Base-by-base conservation (phyloP, 306 rosid genomes). In the Fragaria vesca region DNA sequence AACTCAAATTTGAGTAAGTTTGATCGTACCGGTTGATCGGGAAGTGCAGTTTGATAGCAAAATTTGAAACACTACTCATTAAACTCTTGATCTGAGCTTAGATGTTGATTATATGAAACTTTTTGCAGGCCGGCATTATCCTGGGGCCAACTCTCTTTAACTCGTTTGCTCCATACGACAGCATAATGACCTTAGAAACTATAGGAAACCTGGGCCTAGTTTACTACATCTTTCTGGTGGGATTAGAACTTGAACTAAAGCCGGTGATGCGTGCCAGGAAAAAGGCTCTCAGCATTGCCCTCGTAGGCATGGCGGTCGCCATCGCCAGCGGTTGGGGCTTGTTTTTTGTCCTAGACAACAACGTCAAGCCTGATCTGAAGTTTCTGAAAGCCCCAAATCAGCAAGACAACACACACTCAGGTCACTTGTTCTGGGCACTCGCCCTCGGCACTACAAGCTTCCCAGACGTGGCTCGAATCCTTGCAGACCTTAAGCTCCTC, bases 211-310 rank as follows among this genome's bases (percentile, higher is more conserved):
- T 81, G 74, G 78, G 86, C 2, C 42, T 82, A 21, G 73, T 84
- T 51, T 87, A 84, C 69, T 84, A 81, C 75, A 79, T 84, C 73
- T 87, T 87, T 71, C 76, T 87, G 4, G 83, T 87, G 18, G 90
- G 90, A 15, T 58, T 84, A 38, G 90, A 87, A 63, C 72, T 85
- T 1, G 88, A 87, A 48, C 9, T 87, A 16, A 28, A 71, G 9
- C 81, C 86, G 2, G 57, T 87, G 10, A 21, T 74, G 16, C 77
- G 77, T 1, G 85, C 81, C 8, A 74, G 85, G 4, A 71, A 58
- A 24, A 79, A 80, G 79, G 69, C 88, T 11, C 76, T 82, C 2
- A 74, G 72, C 54, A 60, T 78, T 32, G 90, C 88, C 46, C n/a
- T 84, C 1, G 82, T 78, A 2, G 86, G 88, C 21, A 17, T 82